Percentiles rank a stretch among this genome's conserved stretches.
Conservation (phyloP, 2,329 filamentous ascomycete species). For the Trichophyton rubrum region DNA sequence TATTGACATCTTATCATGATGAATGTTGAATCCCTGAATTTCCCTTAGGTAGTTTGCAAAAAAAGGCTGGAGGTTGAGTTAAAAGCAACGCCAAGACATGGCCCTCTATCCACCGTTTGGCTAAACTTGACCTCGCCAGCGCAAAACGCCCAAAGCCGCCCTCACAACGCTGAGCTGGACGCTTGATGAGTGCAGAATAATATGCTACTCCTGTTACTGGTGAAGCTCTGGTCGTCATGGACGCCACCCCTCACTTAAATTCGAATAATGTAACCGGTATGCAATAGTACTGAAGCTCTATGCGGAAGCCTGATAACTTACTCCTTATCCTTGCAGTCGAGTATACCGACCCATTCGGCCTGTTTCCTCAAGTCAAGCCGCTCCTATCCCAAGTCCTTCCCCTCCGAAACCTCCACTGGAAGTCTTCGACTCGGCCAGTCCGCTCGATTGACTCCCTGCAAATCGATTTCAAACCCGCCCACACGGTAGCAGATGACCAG, state of each 20-base stretch:
- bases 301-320: slow-evolving; percentile 1
- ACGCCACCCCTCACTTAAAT: slow-evolving; percentile 39
- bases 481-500: slow-evolving; percentile 26
- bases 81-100: neutral
- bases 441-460: slow-evolving; percentile 90
- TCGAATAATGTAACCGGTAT: slow-evolving; percentile 63
- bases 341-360: slow-evolving; percentile 83
- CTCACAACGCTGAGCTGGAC: neutral
- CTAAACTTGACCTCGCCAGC: neutral
- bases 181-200: neutral
- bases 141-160: neutral
- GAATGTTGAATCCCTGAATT: neutral
- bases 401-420: slow-evolving; percentile 89
- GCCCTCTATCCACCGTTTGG: neutral
- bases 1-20: neutral
- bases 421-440: slow-evolving; percentile 79
- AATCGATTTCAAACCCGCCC: slow-evolving; percentile 66
- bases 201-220: neutral
- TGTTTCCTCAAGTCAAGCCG: slow-evolving; percentile 70
- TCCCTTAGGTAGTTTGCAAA: too few species aligned
- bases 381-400: slow-evolving; percentile 69
- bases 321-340: slow-evolving; percentile 50
- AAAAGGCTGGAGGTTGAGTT: neutral
- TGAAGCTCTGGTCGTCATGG: slow-evolving; percentile 26
- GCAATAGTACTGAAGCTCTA: slow-evolving; percentile 10